These are phyloP conservation scores for Lizanozyma gosingica DNA, from an alignment of 1,139 yeast species.

Conservation along the genomic window DNA sequence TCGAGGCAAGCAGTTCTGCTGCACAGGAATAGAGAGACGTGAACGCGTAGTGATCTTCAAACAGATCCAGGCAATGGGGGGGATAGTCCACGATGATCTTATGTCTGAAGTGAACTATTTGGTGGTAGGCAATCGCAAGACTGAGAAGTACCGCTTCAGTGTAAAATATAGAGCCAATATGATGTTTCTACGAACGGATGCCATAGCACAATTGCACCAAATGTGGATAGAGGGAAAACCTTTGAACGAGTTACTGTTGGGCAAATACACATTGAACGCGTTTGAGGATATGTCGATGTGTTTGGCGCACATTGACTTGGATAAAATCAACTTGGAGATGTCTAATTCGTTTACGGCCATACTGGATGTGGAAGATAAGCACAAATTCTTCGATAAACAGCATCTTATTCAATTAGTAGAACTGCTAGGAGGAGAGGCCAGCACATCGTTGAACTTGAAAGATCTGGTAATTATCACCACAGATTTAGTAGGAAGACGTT, in stretches of 20 bases:
- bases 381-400: slow-evolving; percentile 18
- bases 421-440: slow-evolving; percentile 50
- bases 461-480: slow-evolving; percentile 47
- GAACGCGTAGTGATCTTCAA: slow-evolving; percentile 24
- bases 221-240: slow-evolving; percentile 46
- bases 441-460: slow-evolving; percentile 46
- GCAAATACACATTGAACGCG: slow-evolving; percentile 25
- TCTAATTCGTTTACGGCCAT: slow-evolving; percentile 17
- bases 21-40: slow-evolving; percentile 27
- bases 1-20: slow-evolving; percentile 29
- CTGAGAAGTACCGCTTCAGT: slow-evolving; percentile 63
- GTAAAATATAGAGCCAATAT: slow-evolving; percentile 54
- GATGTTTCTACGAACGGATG: slow-evolving; percentile 39
- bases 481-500: slow-evolving; percentile 51
- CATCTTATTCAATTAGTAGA: slow-evolving; percentile 26
- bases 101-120: slow-evolving; percentile 61
- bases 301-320: slow-evolving; percentile 38
- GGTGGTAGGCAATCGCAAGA: slow-evolving; percentile 57
- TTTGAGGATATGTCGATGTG: slow-evolving; percentile 44
- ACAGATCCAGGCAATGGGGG: slow-evolving; percentile 54
- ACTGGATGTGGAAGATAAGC: slow-evolving; percentile 12
- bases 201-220: slow-evolving; percentile 36
- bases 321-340: slow-evolving; percentile 15
- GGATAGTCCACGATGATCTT: slow-evolving; percentile 48
- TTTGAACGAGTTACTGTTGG: slow-evolving; percentile 10